Evolutionary conservation across 176 grass and related monocot species (phyloP).

Genomic region (Eragrostis nindensis): DNA sequence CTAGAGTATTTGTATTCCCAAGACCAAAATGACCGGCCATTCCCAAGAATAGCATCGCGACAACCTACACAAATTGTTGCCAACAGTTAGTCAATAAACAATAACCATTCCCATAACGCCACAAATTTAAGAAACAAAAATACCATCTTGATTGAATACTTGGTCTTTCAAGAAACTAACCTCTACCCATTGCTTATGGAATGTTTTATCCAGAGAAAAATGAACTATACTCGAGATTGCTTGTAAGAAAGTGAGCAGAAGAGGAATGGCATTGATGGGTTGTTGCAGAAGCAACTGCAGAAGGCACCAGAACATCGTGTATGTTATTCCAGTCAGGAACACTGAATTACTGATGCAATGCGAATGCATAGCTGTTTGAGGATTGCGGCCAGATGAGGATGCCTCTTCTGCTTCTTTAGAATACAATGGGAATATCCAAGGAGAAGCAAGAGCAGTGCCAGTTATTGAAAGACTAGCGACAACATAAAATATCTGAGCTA

Average conservation of each 20-base stretch:
- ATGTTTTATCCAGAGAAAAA: slow-evolving; percentile 62
- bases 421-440: slow-evolving; percentile 67
- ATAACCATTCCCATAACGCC: slow-evolving; percentile 24
- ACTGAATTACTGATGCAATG: slow-evolving; percentile 55
- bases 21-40: slow-evolving; percentile 86
- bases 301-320: slow-evolving; percentile 78
- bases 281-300: slow-evolving; percentile 89
- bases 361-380: slow-evolving; percentile 16
- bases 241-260: slow-evolving; percentile 86
- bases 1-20: slow-evolving; percentile 91
- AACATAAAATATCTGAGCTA: slow-evolving; percentile 69
- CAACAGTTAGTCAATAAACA: slow-evolving; percentile 31
- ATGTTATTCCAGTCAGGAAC: slow-evolving; percentile 79
- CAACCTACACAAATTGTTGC: slow-evolving; percentile 51
- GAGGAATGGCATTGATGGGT: slow-evolving; percentile 77
- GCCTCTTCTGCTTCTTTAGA: slow-evolving; percentile 18
- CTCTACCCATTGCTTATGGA: slow-evolving; percentile 73
- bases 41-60: slow-evolving; percentile 72
- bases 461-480: slow-evolving; percentile 49
- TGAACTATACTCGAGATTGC: slow-evolving; percentile 53
- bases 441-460: slow-evolving; percentile 50
- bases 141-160: not conserved
- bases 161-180: slow-evolving; percentile 48
- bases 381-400: slow-evolving; percentile 25
- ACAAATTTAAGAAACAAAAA: slow-evolving; percentile 16